These are phyloP conservation scores for Prunus mongolica DNA, from an alignment of 306 rosid species.

Conservation along the genomic window DNA sequence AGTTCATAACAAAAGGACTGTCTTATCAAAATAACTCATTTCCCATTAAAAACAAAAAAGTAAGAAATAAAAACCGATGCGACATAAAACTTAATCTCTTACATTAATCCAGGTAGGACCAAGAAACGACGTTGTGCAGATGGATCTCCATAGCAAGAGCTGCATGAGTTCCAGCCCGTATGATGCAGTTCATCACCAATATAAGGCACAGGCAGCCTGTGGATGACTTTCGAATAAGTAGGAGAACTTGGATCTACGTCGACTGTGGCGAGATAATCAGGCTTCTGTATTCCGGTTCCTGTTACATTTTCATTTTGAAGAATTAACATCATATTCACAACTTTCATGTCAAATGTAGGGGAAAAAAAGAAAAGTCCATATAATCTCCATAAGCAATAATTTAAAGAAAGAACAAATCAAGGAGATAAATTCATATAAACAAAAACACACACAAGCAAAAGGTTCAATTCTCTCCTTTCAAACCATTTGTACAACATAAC, in stretches of 20 bases:
- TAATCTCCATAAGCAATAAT: neutral
- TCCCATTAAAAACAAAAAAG: neutral
- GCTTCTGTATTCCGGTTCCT: slow-evolving; percentile 90
- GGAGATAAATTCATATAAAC: neutral
- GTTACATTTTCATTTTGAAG: neutral
- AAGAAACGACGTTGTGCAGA: slow-evolving; percentile 60
- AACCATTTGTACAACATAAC: too few relatives aligned
- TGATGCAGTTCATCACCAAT: slow-evolving; percentile 89
- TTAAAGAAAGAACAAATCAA: neutral
- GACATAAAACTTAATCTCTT: slow-evolving; percentile 13
- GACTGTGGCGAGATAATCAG: slow-evolving; percentile 92
- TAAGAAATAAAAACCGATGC: neutral
- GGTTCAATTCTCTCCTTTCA: neutral
- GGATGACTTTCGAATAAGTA: slow-evolving; percentile 76
- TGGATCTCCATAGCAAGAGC: slow-evolving; percentile 94
- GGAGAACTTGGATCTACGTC: slow-evolving; percentile 86
- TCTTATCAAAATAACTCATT: too few relatives aligned
- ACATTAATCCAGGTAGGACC: slow-evolving; percentile 71
- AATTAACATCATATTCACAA: neutral
- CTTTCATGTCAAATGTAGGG: neutral
- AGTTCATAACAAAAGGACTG: neutral
- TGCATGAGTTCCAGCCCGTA: slow-evolving; percentile 92
- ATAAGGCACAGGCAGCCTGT: slow-evolving; percentile 60
- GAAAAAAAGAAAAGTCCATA: neutral
- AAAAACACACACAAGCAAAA: neutral